phyloP scores from a whole-genome alignment of 305 asterid genomes.

The Fraxinus baroniana region DNA sequence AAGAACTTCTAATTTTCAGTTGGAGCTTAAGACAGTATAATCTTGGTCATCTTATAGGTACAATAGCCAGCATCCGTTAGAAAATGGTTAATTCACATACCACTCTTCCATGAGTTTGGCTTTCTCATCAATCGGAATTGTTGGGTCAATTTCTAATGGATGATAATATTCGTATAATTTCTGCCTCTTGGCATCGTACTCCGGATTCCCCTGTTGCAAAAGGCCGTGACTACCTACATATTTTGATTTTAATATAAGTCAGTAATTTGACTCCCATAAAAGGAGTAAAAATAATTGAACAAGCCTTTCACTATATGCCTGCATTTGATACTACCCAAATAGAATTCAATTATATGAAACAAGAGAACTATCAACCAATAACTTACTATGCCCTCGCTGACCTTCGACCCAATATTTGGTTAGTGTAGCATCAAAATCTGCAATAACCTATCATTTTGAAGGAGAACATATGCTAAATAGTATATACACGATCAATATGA shows the following conservation, averaged over 20 bases:
- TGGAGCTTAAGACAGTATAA: constrained; percentile 1
- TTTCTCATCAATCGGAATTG: constrained; percentile 77
- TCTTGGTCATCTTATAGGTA: constrained; percentile 13
- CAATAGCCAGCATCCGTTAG: constrained; percentile 11
- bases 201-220: constrained; percentile 74
- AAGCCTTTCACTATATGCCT: not conserved
- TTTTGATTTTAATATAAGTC: constrained; percentile 27
- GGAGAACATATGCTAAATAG: constrained; percentile 9
- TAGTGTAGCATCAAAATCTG: constrained; percentile 88
- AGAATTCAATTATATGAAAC: constrained; percentile 14
- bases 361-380: constrained; percentile 6
- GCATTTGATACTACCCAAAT: constrained; percentile 13
- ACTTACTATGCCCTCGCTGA: constrained; percentile 79
- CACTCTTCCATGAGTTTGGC: constrained; percentile 93
- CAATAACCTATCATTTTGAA: constrained; percentile 65
- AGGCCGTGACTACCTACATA: constrained; percentile 80
- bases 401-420: constrained; percentile 77
- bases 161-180: constrained; percentile 69
- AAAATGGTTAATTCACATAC: constrained; percentile 40
- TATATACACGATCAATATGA: constrained; percentile 13
- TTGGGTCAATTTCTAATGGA: constrained; percentile 81
- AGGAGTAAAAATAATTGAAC: not conserved
- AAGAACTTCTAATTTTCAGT: constrained; percentile 10
- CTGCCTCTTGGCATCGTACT: constrained; percentile 78
- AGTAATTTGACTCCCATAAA: constrained; percentile 11